phyloP scores from a whole-genome alignment of 2,329 filamentous ascomycete species.

The Aureobasidium zeae region DNA sequence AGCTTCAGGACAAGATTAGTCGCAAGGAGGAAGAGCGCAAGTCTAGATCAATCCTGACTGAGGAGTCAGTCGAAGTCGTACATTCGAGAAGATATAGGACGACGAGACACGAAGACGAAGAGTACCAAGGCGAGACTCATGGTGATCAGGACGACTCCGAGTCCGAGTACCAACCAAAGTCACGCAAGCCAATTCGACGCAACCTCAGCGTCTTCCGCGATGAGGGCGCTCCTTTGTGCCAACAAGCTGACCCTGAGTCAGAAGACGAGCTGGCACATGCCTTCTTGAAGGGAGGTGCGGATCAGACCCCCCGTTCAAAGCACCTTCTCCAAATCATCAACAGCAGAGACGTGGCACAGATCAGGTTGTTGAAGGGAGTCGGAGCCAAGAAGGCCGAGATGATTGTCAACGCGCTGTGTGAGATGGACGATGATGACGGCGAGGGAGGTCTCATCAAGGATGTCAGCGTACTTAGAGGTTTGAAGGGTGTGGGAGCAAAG shows the following conservation, averaged over 20 bases:
- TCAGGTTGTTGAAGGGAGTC: slow-evolving; percentile 59
- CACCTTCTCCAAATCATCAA: slow-evolving; percentile 63
- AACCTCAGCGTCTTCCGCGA: slow-evolving; percentile 13
- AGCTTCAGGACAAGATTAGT: slow-evolving; percentile 43
- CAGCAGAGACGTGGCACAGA: slow-evolving; percentile 56
- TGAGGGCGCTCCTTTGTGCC: neutral
- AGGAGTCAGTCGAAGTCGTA: neutral
- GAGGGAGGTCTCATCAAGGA: slow-evolving; percentile 26
- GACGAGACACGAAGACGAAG: slow-evolving; percentile 9
- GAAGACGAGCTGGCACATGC: slow-evolving; percentile 26
- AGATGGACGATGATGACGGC: slow-evolving; percentile 33
- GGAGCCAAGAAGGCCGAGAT: slow-evolving; percentile 60
- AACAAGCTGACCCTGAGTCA: slow-evolving; percentile 18
- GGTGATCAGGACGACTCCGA: slow-evolving; percentile 14
- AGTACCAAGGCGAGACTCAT: slow-evolving; percentile 15
- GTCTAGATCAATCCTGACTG: neutral
- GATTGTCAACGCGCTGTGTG: slow-evolving; percentile 41
- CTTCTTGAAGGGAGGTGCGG: slow-evolving; percentile 13
- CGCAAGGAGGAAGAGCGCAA: slow-evolving; percentile 23
- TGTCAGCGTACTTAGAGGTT: slow-evolving; percentile 35
- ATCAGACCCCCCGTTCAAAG: slow-evolving; percentile 48
- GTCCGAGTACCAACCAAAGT: neutral
- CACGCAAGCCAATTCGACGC: slow-evolving; percentile 6
- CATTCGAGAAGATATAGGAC: neutral
- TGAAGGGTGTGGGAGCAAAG: slow-evolving; percentile 42